Conservation (phyloP, 2,329 filamentous ascomycete species). For the Fusarium verrucosum region DNA sequence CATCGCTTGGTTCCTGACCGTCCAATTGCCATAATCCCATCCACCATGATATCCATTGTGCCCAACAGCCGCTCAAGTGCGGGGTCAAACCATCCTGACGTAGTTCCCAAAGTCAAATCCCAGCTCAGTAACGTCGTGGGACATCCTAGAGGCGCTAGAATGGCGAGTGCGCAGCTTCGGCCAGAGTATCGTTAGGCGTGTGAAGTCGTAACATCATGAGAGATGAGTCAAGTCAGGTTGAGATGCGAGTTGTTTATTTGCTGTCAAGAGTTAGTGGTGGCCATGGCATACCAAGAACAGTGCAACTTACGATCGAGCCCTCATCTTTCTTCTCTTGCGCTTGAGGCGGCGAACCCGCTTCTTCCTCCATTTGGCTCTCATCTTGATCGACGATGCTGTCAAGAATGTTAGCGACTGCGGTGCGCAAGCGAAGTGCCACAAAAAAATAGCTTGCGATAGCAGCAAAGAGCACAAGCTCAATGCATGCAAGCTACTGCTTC, state of each 20-base stretch:
- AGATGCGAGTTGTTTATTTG: conserved; percentile 73
- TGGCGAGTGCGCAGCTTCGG: conserved; percentile 41
- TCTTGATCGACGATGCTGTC: conserved; percentile 61
- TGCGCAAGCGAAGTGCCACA: not conserved
- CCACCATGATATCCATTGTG: conserved; percentile 45
- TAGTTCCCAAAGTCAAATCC: conserved; percentile 45
- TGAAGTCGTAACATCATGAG: conserved; percentile 51
- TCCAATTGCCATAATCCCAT: conserved; percentile 46
- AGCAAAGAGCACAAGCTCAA: conserved; percentile 24
- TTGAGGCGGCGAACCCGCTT: conserved; percentile 99
- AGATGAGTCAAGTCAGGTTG: conserved; percentile 64
- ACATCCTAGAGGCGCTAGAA: conserved; percentile 31
- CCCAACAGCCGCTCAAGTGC: conserved; percentile 44
- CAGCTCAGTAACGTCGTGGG: conserved; percentile 33
- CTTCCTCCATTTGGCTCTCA: conserved; percentile 99
- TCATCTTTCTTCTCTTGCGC: conserved; percentile 99
- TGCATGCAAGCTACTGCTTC: conserved; percentile 17
- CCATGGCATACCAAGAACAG: conserved; percentile 1
- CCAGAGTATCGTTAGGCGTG: conserved; percentile 44
- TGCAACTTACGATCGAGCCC: conserved; percentile 86
- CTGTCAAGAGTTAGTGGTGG: conserved; percentile 54
- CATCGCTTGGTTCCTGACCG: conserved; percentile 47
- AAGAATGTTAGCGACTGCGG: conserved; percentile 35
- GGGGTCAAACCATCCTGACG: conserved; percentile 44
- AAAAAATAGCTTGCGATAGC: conserved; percentile 13